Conservation (phyloP, 2,329 filamentous ascomycete genomes). For the Colletotrichum trifolii region DNA sequence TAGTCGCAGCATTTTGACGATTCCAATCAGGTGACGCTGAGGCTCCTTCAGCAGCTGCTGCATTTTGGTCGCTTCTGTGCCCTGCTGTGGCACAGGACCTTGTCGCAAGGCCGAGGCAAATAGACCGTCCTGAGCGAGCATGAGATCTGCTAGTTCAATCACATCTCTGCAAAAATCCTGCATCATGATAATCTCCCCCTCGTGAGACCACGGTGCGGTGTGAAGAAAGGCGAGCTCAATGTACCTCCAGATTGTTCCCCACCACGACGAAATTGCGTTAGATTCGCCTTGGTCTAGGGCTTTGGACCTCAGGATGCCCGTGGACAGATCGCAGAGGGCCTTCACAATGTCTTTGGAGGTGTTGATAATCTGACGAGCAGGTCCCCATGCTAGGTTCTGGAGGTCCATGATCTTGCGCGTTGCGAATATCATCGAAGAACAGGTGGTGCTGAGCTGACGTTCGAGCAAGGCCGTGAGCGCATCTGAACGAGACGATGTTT, state of each 20-base stretch:
- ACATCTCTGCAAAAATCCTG: conserved; percentile 93
- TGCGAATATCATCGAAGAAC: conserved; percentile 55
- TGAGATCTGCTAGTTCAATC: conserved; percentile 90
- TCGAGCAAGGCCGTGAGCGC: conserved; percentile 60
- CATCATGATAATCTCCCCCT: conserved; percentile 81
- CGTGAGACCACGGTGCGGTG: conserved; percentile 85
- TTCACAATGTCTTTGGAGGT: conserved; percentile 68
- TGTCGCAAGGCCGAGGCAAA: conserved; percentile 75
- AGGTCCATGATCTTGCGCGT: conserved; percentile 47
- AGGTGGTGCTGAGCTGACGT: conserved; percentile 54
- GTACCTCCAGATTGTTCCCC: conserved; percentile 85
- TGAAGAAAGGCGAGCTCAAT: conserved; percentile 81
- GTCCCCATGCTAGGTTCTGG: conserved; percentile 62
- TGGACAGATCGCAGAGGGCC: conserved; percentile 65
- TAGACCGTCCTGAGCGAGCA: conserved; percentile 87
- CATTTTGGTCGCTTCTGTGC: conserved; percentile 51
- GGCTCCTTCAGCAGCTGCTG: conserved; percentile 71
- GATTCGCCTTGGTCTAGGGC: conserved; percentile 70
- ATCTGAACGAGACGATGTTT: conserved; percentile 58
- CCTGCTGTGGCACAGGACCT: conserved; percentile 43
- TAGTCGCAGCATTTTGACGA: conserved; percentile 90
- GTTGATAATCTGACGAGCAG: conserved; percentile 67
- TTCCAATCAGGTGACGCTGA: conserved; percentile 70
- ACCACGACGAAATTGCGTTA: conserved; percentile 78
- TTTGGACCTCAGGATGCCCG: conserved; percentile 66